phyloP scores from a whole-genome alignment of 2,329 filamentous ascomycete species.

The Dactylella cylindrospora region DNA sequence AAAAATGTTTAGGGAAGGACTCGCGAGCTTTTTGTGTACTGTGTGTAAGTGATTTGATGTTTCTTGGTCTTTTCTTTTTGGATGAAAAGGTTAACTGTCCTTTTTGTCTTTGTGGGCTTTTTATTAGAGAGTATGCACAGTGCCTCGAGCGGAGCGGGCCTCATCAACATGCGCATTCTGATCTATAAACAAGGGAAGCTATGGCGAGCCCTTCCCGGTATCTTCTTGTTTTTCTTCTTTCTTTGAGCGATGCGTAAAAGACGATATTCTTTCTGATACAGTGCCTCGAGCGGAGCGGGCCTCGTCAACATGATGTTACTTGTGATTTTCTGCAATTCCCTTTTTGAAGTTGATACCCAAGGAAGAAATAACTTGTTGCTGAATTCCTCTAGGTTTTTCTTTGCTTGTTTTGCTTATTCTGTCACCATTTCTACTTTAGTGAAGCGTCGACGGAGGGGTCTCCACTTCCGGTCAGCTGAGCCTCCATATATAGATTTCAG shows the following conservation, averaged over 20 bases:
- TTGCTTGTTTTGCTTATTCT: no score
- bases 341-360: slow-evolving; percentile 43
- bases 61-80: slow-evolving; percentile 15
- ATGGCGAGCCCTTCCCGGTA: slow-evolving; percentile 45
- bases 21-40: slow-evolving; percentile 27
- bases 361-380: slow-evolving; percentile 40
- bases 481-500: not conserved
- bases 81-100: slow-evolving; percentile 44
- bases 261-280: slow-evolving; percentile 41
- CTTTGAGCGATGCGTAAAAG: slow-evolving; percentile 32
- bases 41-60: slow-evolving; percentile 3
- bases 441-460: no score
- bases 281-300: slow-evolving; percentile 45
- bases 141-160: slow-evolving; percentile 45
- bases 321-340: slow-evolving; percentile 19
- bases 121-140: slow-evolving; percentile 45
- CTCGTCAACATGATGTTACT: slow-evolving; percentile 41
- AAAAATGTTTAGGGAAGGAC: slow-evolving; percentile 42
- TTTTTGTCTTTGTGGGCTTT: slow-evolving; percentile 42
- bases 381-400: slow-evolving; percentile 31
- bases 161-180: slow-evolving; percentile 46
- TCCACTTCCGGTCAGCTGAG: no score
- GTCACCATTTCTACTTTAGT: no score
- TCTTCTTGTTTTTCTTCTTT: slow-evolving; percentile 7
- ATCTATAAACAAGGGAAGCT: slow-evolving; percentile 45